Conservation (phyloP, 768 basidiomycete species). For the Wakefieldia striispora region DNA sequence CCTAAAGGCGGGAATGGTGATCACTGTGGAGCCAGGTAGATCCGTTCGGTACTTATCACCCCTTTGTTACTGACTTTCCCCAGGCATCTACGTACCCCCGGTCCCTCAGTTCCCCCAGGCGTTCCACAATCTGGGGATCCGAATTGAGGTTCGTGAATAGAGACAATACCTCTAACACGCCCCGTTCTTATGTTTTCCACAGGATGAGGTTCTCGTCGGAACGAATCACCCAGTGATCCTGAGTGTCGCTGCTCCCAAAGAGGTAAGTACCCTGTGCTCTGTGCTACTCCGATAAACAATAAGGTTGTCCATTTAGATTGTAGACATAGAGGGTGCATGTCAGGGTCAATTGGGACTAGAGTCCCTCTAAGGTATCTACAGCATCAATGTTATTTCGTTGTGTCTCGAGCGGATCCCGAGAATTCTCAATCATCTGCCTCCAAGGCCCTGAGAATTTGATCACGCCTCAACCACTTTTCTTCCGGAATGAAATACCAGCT, state of each 20-base stretch:
- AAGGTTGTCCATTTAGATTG: conserved; percentile 42
- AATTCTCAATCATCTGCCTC: conserved; percentile 18
- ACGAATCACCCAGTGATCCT: conserved; percentile 60
- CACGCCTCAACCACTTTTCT: conserved; percentile 74
- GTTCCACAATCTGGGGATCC: conserved; percentile 89
- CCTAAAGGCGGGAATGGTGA: conserved; percentile 81
- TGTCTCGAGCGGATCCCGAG: background rate
- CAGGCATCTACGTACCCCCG: conserved; percentile 87
- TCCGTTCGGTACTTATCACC: background rate
- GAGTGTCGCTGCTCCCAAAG: conserved; percentile 76
- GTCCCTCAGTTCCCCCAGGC: conserved; percentile 73
- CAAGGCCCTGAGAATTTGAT: conserved; percentile 55
- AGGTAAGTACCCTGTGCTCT: conserved; percentile 43
- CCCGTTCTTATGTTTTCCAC: conserved; percentile 6
- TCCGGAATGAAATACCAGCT: conserved; percentile 80
- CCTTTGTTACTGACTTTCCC: conserved; percentile 6
- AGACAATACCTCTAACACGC: background rate
- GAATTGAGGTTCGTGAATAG: conserved; percentile 67
- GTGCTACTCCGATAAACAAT: conserved; percentile 1
- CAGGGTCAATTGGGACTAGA: conserved; percentile 68
- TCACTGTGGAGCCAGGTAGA: conserved; percentile 86
- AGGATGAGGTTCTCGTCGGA: conserved; percentile 76
- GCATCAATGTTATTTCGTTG: background rate
- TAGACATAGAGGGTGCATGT: conserved; percentile 78
- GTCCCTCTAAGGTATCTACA: conserved; percentile 37